phyloP scores from a whole-genome alignment of 169 alveolate genomes.

The Babesia bovis region DNA sequence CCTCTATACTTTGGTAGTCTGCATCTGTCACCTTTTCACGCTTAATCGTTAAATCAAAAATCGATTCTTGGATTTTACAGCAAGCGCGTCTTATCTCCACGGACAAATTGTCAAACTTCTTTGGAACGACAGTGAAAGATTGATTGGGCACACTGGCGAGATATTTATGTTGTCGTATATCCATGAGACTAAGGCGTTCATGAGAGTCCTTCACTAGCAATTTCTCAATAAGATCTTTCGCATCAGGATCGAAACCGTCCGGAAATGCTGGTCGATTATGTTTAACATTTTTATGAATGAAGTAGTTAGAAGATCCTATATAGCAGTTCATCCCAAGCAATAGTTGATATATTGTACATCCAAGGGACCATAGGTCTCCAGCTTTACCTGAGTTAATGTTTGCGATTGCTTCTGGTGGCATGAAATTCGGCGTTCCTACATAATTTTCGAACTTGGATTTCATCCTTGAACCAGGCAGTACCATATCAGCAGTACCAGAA shows the following conservation, averaged over 20 bases:
- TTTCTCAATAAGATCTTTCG: conserved; percentile 71
- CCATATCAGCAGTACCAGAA: conserved; percentile 4
- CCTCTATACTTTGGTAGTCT: conserved; percentile 9
- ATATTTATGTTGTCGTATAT: conserved; percentile 51
- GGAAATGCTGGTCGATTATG: conserved; percentile 61
- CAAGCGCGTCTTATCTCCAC: background rate
- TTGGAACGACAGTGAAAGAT: background rate
- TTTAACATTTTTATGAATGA: conserved; percentile 67
- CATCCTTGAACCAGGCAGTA: conserved; percentile 33
- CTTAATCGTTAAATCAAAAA: conserved; percentile 22
- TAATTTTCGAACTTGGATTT: conserved; percentile 80
- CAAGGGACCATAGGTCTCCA: conserved; percentile 89
- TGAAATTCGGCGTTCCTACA: conserved; percentile 91
- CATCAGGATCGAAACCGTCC: conserved; percentile 55
- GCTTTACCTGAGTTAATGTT: conserved; percentile 82
- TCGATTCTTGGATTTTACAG: conserved; percentile 8
- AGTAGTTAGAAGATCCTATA: conserved; percentile 76
- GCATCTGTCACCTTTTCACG: conserved; percentile 21
- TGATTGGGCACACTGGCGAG: background rate
- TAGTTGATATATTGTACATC: conserved; percentile 88
- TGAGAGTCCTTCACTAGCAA: conserved; percentile 65
- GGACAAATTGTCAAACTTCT: conserved; percentile 5
- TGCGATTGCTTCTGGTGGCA: conserved; percentile 91
- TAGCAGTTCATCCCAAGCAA: conserved; percentile 80
- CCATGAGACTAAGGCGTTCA: conserved; percentile 65